These are phyloP conservation scores for Pilasporangium apinafurcum DNA, from an alignment of 352 stramenopile species.

Conservation along the genomic window DNA sequence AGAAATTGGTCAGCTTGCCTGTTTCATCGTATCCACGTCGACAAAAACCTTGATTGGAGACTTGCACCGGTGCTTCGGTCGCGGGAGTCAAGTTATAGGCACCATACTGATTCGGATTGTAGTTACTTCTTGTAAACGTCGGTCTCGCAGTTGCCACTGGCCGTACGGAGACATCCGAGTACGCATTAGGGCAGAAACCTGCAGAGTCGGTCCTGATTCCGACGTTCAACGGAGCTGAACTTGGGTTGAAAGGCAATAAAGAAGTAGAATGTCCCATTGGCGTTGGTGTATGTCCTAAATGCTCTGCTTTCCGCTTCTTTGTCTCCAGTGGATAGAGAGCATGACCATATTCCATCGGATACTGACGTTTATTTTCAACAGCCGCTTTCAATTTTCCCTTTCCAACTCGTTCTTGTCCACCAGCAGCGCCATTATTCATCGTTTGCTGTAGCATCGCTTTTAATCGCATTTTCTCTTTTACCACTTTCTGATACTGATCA, in stretches of 20 bases:
- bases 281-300: neutral
- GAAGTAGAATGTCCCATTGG: slow-evolving; percentile 1
- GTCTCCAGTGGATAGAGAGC: slow-evolving; percentile 20
- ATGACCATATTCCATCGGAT: slow-evolving; percentile 11
- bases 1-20: slow-evolving; percentile 72
- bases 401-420: slow-evolving; percentile 2
- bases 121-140: slow-evolving; percentile 45
- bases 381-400: slow-evolving; percentile 23
- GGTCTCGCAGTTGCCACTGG: slow-evolving; percentile 21
- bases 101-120: slow-evolving; percentile 67
- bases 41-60: slow-evolving; percentile 24
- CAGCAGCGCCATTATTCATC: slow-evolving; percentile 9
- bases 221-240: slow-evolving; percentile 7
- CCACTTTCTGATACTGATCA: slow-evolving; percentile 78
- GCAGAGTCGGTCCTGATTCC: slow-evolving; percentile 22
- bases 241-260: slow-evolving; percentile 5
- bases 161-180: slow-evolving; percentile 56
- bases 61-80: slow-evolving; percentile 30
- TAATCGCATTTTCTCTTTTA: slow-evolving; percentile 70
- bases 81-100: slow-evolving; percentile 49
- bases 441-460: slow-evolving; percentile 45
- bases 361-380: slow-evolving; percentile 20
- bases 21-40: slow-evolving; percentile 71
- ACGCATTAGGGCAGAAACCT: slow-evolving; percentile 43
- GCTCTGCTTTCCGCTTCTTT: slow-evolving; percentile 58